Percentiles rank a stretch among this genome's conserved stretches.
These are phyloP conservation scores for Tephrocybe sp. DNA, from an alignment of 768 basidiomycete species.

Conservation along the genomic window DNA sequence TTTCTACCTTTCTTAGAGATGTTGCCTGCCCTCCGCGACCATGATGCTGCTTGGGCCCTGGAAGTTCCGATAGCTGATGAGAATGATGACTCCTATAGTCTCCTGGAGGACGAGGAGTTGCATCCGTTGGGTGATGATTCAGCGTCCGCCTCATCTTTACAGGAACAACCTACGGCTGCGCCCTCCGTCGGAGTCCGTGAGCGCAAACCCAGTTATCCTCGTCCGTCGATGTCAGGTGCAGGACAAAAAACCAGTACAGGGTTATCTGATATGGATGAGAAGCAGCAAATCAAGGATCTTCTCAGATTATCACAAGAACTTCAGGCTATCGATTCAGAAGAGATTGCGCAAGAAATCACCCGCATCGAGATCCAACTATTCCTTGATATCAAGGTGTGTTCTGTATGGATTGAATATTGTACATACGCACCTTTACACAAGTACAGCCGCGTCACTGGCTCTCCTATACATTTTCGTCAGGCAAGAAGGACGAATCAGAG, in stretches of 20 bases:
- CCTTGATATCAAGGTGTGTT: constrained; percentile 68
- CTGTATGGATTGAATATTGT: neutral
- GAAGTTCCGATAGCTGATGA: constrained; percentile 56
- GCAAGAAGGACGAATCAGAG: constrained; percentile 63
- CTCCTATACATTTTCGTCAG: constrained; percentile 68
- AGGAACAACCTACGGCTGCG: constrained; percentile 18
- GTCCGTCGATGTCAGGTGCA: constrained; percentile 40
- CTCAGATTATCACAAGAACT: constrained; percentile 57
- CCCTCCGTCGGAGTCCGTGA: constrained; percentile 41
- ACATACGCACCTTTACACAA: constrained; percentile 7
- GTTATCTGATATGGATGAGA: constrained; percentile 38
- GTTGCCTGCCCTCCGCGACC: constrained; percentile 60
- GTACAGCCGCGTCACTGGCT: constrained; percentile 85
- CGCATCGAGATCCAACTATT: constrained; percentile 68
- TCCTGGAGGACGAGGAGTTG: constrained; percentile 53
- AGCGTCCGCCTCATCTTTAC: constrained; percentile 20
- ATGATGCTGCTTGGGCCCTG: constrained; percentile 73
- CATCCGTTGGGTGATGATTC: constrained; percentile 16
- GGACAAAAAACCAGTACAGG: constrained; percentile 23
- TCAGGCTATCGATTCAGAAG: constrained; percentile 51
- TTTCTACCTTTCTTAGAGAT: constrained; percentile 78
- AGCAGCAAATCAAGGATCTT: constrained; percentile 64
- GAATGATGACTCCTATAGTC: constrained; percentile 57
- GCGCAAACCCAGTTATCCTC: constrained; percentile 62
- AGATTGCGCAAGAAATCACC: constrained; percentile 86